Evolutionary conservation across 345 rosid genomes (phyloP).

Genomic region (Bruguiera parviflora): DNA sequence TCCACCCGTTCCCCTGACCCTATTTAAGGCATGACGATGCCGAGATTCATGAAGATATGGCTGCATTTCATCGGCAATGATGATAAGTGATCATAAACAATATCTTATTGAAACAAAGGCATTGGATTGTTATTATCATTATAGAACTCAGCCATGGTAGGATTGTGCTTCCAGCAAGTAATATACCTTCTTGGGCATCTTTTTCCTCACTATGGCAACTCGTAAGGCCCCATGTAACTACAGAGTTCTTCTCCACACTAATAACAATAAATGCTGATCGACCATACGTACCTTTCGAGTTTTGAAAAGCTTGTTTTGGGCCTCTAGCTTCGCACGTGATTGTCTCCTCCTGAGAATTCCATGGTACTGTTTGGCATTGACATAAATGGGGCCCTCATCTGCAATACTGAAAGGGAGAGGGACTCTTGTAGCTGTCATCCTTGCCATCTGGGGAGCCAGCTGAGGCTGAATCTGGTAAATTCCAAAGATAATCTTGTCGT

Average conservation of each 20-base stretch:
- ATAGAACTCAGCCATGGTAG: too few species aligned
- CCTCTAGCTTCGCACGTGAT: slow-evolving; percentile 50
- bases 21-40: slow-evolving; percentile 45
- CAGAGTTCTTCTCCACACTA: neutral
- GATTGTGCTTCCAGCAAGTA: neutral
- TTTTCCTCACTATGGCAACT: neutral
- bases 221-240: neutral
- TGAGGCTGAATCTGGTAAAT: slow-evolving; percentile 33
- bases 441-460: slow-evolving; percentile 30
- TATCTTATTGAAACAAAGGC: too few species aligned
- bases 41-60: slow-evolving; percentile 59
- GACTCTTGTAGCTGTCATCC: slow-evolving; percentile 33
- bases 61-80: slow-evolving; percentile 24
- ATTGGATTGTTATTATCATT: too few species aligned
- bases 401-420: slow-evolving; percentile 42
- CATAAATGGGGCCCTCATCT: slow-evolving; percentile 46
- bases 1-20: slow-evolving; percentile 53
- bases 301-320: slow-evolving; percentile 45
- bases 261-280: neutral
- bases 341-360: slow-evolving; percentile 53
- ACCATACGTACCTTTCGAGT: slow-evolving; percentile 35
- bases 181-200: neutral
- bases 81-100: neutral
- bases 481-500: neutral
- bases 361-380: slow-evolving; percentile 53